Evolutionary conservation across 371 early-diverging fungal genomes (phyloP), one percentile per base, ranked within the genome.

Genomic region (Basidiobolus heterosporus): DNA sequence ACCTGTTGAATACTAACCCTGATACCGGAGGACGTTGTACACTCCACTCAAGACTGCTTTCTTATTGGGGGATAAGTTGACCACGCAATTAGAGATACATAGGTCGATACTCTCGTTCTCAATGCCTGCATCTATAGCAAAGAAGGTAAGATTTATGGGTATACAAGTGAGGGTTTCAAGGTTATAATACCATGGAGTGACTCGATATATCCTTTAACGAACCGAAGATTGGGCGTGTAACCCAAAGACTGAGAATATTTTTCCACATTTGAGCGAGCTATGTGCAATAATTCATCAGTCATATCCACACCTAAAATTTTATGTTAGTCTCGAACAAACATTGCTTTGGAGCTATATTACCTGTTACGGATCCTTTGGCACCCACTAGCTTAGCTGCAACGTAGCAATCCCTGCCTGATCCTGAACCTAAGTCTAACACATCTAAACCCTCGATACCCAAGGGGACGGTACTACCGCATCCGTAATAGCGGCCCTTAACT

Each of bases 321-420:
- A 11, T 20, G 18, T 20, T 20, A 17, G 17, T 18, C 5, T 3
- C 3, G 6, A n/a, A 13, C 18, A 39, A n/a, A 5, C 40, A 39
- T 39, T n/a, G 40, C 4, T 3, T n/a, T 16, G 7, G 6, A 39
- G 20, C 11, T 19, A 3, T 13, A 3, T 13, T 13, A 42, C 42
- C 42, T 3, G 55, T 58, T 17, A 67, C 68, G 42, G 55, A 53
- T 23, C 68, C 68, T 11, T 40, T 39, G 38, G 51, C 53, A 11
- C 68, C 68, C 36, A 67, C 68, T 14, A 67, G 62, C 46, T 50
- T 46, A 16, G 67, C 60, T 3, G 65, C 67, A 44, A 67, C 62
- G 50, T 67, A 67, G 50, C 68, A 67, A 54, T 67, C 68, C 22
- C 65, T 66, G 1, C 68, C 68, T 11, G 58, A 48, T n/a, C 68